Conservation (phyloP, 2,329 filamentous ascomycete genomes). For the Boeremia exigua region DNA sequence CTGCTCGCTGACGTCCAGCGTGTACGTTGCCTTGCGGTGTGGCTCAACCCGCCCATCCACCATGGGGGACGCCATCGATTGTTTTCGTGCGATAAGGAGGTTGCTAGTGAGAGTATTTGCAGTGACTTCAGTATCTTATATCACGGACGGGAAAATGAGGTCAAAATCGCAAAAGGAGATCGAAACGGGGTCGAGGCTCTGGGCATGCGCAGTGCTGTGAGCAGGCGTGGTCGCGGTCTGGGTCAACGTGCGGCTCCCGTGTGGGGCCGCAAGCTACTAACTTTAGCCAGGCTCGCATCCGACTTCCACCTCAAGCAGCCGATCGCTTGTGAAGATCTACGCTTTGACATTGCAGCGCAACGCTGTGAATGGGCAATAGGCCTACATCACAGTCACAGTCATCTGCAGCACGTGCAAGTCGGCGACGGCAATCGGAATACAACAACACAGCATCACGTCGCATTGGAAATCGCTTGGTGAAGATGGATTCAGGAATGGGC, state of each 20-base stretch:
- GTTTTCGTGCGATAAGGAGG: too few relatives aligned
- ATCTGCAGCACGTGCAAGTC: neutral
- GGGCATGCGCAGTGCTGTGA: constrained; percentile 1
- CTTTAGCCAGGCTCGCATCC: neutral
- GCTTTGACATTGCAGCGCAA: too few relatives aligned
- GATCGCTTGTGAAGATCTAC: neutral
- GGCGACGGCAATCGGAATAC: neutral
- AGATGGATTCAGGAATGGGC: constrained; percentile 58
- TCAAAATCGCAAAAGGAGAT: neutral
- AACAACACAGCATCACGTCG: neutral
- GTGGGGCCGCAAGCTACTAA: constrained; percentile 10
- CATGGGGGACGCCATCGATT: constrained; percentile 46
- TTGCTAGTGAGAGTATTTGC: neutral
- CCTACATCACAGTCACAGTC: too few relatives aligned
- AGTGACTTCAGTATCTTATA: neutral
- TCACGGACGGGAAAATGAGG: neutral
- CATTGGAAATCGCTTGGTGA: neutral
- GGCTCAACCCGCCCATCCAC: constrained; percentile 46
- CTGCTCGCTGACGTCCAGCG: constrained; percentile 44
- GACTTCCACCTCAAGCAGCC: neutral
- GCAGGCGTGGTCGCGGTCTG: constrained; percentile 4
- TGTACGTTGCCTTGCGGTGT: constrained; percentile 48
- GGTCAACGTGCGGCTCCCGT: constrained; percentile 1
- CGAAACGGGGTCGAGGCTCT: constrained; percentile 4
- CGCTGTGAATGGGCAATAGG: too few relatives aligned